Evolutionary conservation across 306 rosid species (phyloP), one percentile per base, ranked within the genome.

Genomic region (Cucurbita maxima): DNA sequence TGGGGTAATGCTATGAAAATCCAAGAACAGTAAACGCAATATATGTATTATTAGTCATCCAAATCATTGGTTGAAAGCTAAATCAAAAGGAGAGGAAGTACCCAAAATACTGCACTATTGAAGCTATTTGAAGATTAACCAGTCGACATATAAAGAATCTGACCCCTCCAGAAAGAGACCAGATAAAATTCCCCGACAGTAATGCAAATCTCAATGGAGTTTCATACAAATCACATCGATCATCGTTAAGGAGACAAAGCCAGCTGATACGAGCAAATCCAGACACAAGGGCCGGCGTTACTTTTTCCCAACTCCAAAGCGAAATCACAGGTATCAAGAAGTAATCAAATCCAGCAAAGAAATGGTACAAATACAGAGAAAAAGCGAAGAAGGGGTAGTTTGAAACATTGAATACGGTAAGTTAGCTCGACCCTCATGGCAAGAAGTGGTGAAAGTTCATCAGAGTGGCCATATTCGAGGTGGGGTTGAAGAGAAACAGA

Each of bases 181-280:
- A 0, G 13, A 22, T 51, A 48, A 38, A 37, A 71, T 44, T 67
- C 58, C 61, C 75, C 48, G 63, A 55, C 76, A 72, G 18, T 1
- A 10, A 55, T 18, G 51, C 76, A 53, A 51, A 72, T 72, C 76
- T 53, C 76, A 54, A 54, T 38, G 54, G 16, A 10, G 38, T 36
- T 37, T 54, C 50, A 37, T 37, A 55, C 14, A 37, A 70, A 72
- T 37, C 51, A 72, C 75, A 40, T 54, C 62, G 61, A 16, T 71
- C 9, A 34, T 51, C 10, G 75, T 16, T 6, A 58, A 70, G 74
- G 56, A 70, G 74, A 50, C 63, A 72, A 55, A 53, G 51, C 50
- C 62, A 72, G 63, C 76, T 72, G 51, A 72, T 72, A 43, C 20
- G 59, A 30, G 74, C 57, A 53, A 45, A 70, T 19, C 61, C 36